These are phyloP conservation scores for Mortierella sp. DNA, from an alignment of 371 early-diverging fungal species.

Conservation along the genomic window DNA sequence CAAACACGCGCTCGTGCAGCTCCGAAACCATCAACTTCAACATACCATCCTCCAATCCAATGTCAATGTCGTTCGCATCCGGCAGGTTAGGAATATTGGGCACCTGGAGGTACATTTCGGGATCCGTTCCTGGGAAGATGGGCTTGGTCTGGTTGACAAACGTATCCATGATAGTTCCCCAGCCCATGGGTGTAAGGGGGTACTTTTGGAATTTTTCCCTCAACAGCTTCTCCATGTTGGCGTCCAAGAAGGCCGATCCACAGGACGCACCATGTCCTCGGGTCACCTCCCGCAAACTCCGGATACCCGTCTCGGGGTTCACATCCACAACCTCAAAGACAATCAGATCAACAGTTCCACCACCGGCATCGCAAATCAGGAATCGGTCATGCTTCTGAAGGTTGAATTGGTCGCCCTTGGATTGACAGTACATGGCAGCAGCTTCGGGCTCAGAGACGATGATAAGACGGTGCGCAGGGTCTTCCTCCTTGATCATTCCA, in stretches of 20 bases:
- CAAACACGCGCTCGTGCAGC: conserved; percentile 65
- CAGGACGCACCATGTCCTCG: conserved; percentile 59
- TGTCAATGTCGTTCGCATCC: conserved; percentile 63
- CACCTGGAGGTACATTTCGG: conserved; percentile 49
- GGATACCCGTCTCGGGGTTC: conserved; percentile 57
- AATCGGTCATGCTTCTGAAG: conserved; percentile 66
- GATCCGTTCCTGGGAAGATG: conserved; percentile 50
- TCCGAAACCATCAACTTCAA: conserved; percentile 57
- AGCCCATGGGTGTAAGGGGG: conserved; percentile 54
- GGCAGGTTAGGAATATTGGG: conserved; percentile 63
- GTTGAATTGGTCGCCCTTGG: conserved; percentile 68
- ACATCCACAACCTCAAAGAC: conserved; percentile 58
- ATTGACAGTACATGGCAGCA: conserved; percentile 70
- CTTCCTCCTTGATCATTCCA: conserved; percentile 60
- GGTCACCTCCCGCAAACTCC: conserved; percentile 62
- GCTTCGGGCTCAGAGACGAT: conserved; percentile 72
- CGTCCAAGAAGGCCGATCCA: conserved; percentile 59
- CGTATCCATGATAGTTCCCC: conserved; percentile 58
- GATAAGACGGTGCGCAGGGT: conserved; percentile 65
- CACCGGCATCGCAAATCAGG: conserved; percentile 79
- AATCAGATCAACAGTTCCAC: conserved; percentile 76
- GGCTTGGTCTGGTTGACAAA: conserved; percentile 66
- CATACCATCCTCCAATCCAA: conserved; percentile 62
- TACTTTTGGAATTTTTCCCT: conserved; percentile 56
- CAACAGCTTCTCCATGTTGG: conserved; percentile 55